Percentiles rank a stretch among this genome's conserved stretches.
Evolutionary conservation across 345 rosid species (phyloP).

Genomic region (Ceriops tagal): DNA sequence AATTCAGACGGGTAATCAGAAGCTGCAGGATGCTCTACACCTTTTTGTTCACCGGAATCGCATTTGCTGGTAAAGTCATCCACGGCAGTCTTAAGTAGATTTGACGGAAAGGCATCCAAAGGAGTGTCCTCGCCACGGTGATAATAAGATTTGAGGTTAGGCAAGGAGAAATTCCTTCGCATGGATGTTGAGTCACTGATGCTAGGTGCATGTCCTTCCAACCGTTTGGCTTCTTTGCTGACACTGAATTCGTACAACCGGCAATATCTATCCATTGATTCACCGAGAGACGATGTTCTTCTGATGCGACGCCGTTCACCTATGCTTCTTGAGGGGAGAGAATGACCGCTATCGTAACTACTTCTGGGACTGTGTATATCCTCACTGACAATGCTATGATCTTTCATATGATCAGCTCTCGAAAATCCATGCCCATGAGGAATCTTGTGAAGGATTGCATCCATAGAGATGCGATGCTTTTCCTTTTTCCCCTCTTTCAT

Average conservation of each 20-base stretch:
- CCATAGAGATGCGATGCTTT: conserved; percentile 68
- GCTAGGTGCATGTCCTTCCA: conserved; percentile 5
- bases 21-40: neutral
- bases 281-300: conserved; percentile 54
- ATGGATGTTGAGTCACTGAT: neutral
- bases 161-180: neutral
- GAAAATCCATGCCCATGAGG: conserved; percentile 56
- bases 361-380: conserved; percentile 18
- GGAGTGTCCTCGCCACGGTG: neutral
- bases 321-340: conserved; percentile 15
- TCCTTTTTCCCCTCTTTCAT: conserved; percentile 57
- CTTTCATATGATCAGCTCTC: conserved; percentile 39
- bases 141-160: neutral
- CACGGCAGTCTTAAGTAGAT: neutral
- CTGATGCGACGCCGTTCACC: conserved; percentile 17
- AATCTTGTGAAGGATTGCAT: conserved; percentile 72
- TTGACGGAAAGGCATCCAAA: neutral
- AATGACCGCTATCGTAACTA: conserved; percentile 5
- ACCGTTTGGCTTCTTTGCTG: conserved; percentile 43
- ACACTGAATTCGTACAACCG: conserved; percentile 53
- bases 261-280: conserved; percentile 58
- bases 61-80: neutral
- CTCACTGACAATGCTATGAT: conserved; percentile 11
- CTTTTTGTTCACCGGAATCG: neutral
- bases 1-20: neutral